Conservation (phyloP, 257 asterid species). For the Gentiana macrophylla region DNA sequence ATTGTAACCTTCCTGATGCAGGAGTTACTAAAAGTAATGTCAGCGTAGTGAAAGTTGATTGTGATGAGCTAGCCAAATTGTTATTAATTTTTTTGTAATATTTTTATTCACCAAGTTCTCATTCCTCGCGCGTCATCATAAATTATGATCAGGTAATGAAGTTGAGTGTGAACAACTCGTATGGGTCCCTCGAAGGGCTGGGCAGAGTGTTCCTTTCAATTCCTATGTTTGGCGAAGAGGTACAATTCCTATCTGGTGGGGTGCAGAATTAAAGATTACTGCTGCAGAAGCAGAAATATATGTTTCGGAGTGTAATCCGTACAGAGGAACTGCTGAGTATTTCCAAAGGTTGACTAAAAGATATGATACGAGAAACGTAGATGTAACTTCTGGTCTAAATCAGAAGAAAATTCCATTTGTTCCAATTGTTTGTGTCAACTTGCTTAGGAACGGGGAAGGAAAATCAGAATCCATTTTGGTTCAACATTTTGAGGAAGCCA, state of each 20-base stretch:
- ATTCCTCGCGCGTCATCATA: slow-evolving; percentile 13
- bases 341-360: slow-evolving; percentile 86
- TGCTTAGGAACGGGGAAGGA: slow-evolving; percentile 84
- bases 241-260: slow-evolving; percentile 99
- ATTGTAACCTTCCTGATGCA: too few relatives aligned
- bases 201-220: slow-evolving; percentile 84
- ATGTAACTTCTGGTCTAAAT: slow-evolving; percentile 46
- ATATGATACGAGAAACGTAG: slow-evolving; percentile 73
- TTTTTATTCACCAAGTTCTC: not conserved
- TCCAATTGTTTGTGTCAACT: slow-evolving; percentile 86
- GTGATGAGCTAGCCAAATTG: not conserved
- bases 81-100: not conserved
- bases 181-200: slow-evolving; percentile 73
- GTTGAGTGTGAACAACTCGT: slow-evolving; percentile 98
- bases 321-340: slow-evolving; percentile 81
- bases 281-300: slow-evolving; percentile 99
- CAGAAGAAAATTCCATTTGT: slow-evolving; percentile 76
- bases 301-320: slow-evolving; percentile 82
- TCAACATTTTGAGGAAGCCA: slow-evolving; percentile 88
- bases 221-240: slow-evolving; percentile 97
- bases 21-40: too few relatives aligned
- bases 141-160: slow-evolving; percentile 76
- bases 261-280: slow-evolving; percentile 93
- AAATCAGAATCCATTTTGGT: slow-evolving; percentile 90
- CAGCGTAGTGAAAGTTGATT: too few relatives aligned